A percentile compares a stretch with the other conserved stretches of the same genome.
phyloP scores from a whole-genome alignment of 139 green algal species.

The Yamagishiella unicocca region DNA sequence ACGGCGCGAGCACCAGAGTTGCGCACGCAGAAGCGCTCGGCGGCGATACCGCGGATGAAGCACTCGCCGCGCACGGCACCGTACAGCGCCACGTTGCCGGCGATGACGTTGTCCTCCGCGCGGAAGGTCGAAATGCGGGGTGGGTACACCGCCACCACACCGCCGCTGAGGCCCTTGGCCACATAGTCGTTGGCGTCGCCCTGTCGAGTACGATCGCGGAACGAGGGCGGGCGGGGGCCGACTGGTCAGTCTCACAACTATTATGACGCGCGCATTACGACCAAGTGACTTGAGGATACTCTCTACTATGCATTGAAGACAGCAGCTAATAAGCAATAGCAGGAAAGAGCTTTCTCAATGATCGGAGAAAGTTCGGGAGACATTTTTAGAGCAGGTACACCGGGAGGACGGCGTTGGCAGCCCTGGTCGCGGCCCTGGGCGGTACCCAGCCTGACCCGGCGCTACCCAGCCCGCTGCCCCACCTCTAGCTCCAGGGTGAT shows the following conservation, averaged over 20 bases:
- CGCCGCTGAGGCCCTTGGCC: conserved; percentile 91
- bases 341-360: no score
- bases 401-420: no score
- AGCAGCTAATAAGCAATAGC: no score
- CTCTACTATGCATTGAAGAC: no score
- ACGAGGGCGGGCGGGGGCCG: no score
- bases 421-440: no score
- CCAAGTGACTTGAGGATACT: no score
- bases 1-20: conserved; percentile 91
- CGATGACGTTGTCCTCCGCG: conserved; percentile 86
- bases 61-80: conserved; percentile 89
- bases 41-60: conserved; percentile 93
- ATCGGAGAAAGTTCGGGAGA: no score
- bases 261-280: no score
- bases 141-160: conserved; percentile 86
- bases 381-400: no score
- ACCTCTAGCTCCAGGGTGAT: conserved; percentile 91
- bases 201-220: background rate
- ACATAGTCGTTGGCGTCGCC: conserved; percentile 98
- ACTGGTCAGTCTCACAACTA: no score
- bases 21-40: conserved; percentile 92
- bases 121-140: conserved; percentile 71
- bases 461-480: background rate
- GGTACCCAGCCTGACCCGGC: background rate
- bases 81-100: conserved; percentile 97